Conservation (phyloP, 768 basidiomycete genomes). For the Lyophyllum shimeji region DNA sequence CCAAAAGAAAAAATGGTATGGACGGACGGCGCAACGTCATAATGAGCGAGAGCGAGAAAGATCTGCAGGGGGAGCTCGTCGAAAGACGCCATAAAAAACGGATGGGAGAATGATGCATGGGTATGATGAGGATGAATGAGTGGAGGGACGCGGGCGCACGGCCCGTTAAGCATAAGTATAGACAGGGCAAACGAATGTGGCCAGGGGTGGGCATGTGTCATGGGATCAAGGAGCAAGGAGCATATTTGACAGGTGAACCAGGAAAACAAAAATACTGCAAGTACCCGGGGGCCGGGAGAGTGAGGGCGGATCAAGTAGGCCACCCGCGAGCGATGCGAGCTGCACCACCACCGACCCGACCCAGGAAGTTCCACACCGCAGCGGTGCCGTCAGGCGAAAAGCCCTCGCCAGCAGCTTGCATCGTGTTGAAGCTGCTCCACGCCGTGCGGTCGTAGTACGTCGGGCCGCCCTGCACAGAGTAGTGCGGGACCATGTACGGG, state of each 20-base stretch:
- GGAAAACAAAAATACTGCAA: background rate
- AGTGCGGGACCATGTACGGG: conserved; percentile 59
- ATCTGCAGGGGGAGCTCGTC: background rate
- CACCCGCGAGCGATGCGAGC: conserved; percentile 75
- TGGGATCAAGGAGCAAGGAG: conserved; percentile 11
- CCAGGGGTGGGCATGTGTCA: conserved; percentile 14
- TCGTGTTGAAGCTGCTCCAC: conserved; percentile 77
- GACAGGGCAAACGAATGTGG: conserved; percentile 11
- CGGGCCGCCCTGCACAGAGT: conserved; percentile 60
- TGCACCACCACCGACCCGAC: conserved; percentile 71
- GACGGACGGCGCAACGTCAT: conserved; percentile 4
- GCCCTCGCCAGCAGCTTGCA: conserved; percentile 71
- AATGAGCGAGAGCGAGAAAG: background rate
- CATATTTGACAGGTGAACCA: conserved; percentile 9
- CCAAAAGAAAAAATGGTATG: conserved; percentile 16
- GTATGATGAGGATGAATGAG: conserved; percentile 14
- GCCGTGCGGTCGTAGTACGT: conserved; percentile 76
- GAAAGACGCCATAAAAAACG: background rate
- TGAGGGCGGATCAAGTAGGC: conserved; percentile 52
- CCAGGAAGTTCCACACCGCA: conserved; percentile 69
- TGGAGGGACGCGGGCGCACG: conserved; percentile 7
- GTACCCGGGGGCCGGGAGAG: background rate
- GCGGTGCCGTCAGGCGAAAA: conserved; percentile 58
- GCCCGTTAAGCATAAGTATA: conserved; percentile 11
- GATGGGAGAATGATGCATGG: conserved; percentile 1